These are phyloP conservation scores for Choanephora cucurbitarum DNA, from an alignment of 371 early-diverging fungal species.

Conservation along the genomic window DNA sequence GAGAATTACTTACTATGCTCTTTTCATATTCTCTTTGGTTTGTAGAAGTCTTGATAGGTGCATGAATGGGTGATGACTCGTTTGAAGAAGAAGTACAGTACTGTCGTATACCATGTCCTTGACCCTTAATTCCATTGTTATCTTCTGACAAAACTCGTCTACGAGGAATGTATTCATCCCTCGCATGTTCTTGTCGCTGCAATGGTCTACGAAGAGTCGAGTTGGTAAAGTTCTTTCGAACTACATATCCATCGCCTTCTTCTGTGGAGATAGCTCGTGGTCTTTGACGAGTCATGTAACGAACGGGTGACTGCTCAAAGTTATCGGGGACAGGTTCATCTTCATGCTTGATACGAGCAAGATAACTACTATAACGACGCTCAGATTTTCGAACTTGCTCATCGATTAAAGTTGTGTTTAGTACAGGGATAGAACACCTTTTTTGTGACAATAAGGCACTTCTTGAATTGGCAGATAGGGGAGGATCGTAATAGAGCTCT, in stretches of 20 bases:
- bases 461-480: constrained; percentile 1
- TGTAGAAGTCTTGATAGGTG: no score
- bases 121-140: neutral
- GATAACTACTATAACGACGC: neutral
- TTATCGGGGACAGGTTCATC: neutral
- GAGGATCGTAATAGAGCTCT: constrained; percentile 14
- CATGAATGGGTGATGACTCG: neutral
- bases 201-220: neutral
- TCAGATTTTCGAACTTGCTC: neutral
- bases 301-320: neutral
- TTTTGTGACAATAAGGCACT: neutral
- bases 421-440: neutral
- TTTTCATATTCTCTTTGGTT: no score
- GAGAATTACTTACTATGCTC: no score
- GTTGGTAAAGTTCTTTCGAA: neutral
- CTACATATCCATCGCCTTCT: neutral
- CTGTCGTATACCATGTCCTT: neutral
- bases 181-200: neutral
- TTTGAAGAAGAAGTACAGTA: neutral
- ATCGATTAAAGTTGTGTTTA: neutral
- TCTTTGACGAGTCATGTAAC: neutral
- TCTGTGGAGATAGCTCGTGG: neutral
- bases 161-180: neutral
- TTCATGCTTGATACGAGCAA: neutral
- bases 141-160: neutral